These are phyloP conservation scores for Elsinoe batatas DNA, from an alignment of 2,329 filamentous ascomycete species.

Conservation along the genomic window DNA sequence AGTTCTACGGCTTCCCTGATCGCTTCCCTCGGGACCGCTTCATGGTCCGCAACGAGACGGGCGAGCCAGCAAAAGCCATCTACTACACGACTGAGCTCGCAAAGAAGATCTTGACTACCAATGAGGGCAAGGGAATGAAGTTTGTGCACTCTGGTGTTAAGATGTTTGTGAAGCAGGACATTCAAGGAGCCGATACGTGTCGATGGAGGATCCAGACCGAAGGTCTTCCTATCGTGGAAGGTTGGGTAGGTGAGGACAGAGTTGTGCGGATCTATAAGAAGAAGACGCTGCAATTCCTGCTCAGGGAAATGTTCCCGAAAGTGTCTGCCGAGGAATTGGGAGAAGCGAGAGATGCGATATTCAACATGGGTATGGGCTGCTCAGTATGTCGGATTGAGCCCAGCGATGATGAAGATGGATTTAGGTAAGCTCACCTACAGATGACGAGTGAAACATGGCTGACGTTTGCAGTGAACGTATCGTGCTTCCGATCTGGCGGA, in stretches of 20 bases:
- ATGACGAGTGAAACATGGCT: constrained; percentile 8
- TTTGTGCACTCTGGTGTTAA: constrained; percentile 96
- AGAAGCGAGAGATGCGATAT: constrained; percentile 77
- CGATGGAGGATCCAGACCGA: constrained; percentile 94
- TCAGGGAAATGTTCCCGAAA: constrained; percentile 95
- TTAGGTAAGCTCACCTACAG: constrained; percentile 32
- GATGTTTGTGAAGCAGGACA: constrained; percentile 98
- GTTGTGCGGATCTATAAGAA: constrained; percentile 66
- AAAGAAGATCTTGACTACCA: constrained; percentile 73
- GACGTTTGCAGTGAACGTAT: constrained; percentile 54
- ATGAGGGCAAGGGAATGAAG: constrained; percentile 84
- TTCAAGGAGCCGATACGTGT: constrained; percentile 75
- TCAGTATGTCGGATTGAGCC: constrained; percentile 80
- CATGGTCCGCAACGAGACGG: constrained; percentile 88
- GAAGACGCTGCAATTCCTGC: constrained; percentile 68
- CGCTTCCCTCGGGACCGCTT: constrained; percentile 86
- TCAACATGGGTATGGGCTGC: constrained; percentile 78
- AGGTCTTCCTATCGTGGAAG: constrained; percentile 80
- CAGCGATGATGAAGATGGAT: constrained; percentile 36
- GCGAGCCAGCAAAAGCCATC: constrained; percentile 82
- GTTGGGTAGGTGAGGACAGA: constrained; percentile 72
- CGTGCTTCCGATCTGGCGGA: constrained; percentile 89
- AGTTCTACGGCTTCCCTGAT: constrained; percentile 75
- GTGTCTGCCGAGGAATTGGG: constrained; percentile 64
- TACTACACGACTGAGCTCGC: constrained; percentile 88